These are phyloP conservation scores for Fremontodendron californicum DNA, from an alignment of 345 rosid genomes.

Conservation along the genomic window DNA sequence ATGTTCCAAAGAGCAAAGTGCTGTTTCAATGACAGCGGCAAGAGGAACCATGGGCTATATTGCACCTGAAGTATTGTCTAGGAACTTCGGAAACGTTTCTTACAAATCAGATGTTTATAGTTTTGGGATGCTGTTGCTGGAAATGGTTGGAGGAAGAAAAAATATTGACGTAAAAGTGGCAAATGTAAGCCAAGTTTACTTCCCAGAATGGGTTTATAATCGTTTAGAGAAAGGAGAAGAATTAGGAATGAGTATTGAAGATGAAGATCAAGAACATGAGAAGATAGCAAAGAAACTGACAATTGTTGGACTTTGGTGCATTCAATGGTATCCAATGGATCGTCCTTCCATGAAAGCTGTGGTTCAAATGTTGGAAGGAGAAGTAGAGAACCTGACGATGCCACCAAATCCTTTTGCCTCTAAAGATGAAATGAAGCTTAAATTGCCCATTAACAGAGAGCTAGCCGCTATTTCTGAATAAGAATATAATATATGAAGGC, in stretches of 20 bases:
- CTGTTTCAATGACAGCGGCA: neutral
- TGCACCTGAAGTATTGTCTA: constrained; percentile 6
- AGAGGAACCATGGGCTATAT: neutral
- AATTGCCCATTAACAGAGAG: neutral
- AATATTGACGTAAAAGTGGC: no score
- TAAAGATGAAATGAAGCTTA: neutral
- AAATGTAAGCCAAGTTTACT: no score
- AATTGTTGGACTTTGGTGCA: constrained; percentile 18
- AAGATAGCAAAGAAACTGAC: constrained; percentile 19
- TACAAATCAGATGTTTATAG: constrained; percentile 11
- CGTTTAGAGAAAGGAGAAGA: constrained; percentile 9
- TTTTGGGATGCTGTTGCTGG: constrained; percentile 12
- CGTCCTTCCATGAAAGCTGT: constrained; percentile 24
- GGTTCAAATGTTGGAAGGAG: constrained; percentile 24
- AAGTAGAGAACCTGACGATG: neutral
- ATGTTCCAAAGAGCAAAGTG: constrained; percentile 5
- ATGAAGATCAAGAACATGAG: neutral
- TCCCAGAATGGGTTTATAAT: no score
- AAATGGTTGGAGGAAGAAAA: no score
- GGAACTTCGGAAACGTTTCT: no score
- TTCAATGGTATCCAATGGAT: constrained; percentile 21
- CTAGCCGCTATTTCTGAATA: neutral
- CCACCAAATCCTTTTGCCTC: constrained; percentile 11
- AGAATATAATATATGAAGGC: neutral
- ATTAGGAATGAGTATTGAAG: neutral